phyloP scores from a whole-genome alignment of 495 filamentous ascomycete genomes.

The Penicillium coprophilum region DNA sequence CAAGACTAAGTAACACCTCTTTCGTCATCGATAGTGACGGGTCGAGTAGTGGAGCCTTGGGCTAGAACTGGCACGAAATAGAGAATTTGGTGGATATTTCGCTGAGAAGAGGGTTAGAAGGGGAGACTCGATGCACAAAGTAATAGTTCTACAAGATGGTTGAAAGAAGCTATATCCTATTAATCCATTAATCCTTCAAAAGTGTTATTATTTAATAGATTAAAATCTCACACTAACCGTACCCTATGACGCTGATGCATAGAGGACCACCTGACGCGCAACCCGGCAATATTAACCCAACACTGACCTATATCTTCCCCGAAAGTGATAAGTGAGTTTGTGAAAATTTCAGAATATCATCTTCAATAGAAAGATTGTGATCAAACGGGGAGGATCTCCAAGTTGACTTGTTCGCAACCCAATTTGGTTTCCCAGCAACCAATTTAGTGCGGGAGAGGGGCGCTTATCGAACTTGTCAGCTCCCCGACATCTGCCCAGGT shows the following conservation, averaged over 20 bases:
- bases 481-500: no score
- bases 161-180: not conserved
- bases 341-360: no score
- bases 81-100: not conserved
- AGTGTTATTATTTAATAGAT: not conserved
- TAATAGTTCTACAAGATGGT: not conserved
- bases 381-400: not conserved
- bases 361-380: not conserved
- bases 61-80: constrained; percentile 8
- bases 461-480: constrained; percentile 14
- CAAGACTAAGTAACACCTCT: constrained; percentile 37
- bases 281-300: not conserved
- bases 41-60: constrained; percentile 14
- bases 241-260: constrained; percentile 9
- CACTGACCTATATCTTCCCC: no score
- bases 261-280: constrained; percentile 9
- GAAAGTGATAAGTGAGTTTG: no score
- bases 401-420: not conserved
- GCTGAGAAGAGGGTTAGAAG: not conserved
- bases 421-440: constrained; percentile 14
- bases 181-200: not conserved
- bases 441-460: constrained; percentile 12
- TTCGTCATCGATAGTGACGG: constrained; percentile 28
- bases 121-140: not conserved
- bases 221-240: not conserved